These are phyloP conservation scores for Marvania coccoides DNA, from an alignment of 139 green algal genomes.

Conservation along the genomic window DNA sequence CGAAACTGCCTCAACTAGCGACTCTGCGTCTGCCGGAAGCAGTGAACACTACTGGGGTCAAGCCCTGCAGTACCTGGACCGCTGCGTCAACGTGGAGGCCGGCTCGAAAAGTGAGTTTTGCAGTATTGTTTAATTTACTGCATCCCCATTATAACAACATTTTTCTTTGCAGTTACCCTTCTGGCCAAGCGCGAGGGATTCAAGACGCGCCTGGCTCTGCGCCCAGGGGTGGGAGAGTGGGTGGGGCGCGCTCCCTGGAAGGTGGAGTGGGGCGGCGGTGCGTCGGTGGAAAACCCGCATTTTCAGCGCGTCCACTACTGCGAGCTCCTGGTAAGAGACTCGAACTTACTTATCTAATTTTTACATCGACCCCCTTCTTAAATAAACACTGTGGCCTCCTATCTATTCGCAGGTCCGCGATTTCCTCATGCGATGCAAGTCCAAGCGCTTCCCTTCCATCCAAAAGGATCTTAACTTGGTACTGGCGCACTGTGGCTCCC, in stretches of 20 bases:
- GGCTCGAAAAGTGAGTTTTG: conserved; percentile 23
- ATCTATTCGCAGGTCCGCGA: conserved; percentile 41
- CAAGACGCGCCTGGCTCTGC: conserved; percentile 37
- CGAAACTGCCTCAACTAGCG: background rate
- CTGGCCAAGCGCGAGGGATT: conserved; percentile 43
- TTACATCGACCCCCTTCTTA: background rate
- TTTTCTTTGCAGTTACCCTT: conserved; percentile 29
- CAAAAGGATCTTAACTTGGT: conserved; percentile 72
- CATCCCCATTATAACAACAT: background rate
- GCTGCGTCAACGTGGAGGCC: conserved; percentile 9
- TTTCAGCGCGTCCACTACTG: conserved; percentile 79
- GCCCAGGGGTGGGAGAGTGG: conserved; percentile 40
- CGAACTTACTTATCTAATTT: background rate
- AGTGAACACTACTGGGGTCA: conserved; percentile 53
- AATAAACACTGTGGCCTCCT: background rate
- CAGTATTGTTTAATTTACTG: background rate
- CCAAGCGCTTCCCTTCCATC: conserved; percentile 58
- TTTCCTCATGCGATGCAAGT: conserved; percentile 58
- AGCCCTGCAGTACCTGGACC: conserved; percentile 68
- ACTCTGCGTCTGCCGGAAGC: background rate
- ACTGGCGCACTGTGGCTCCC: conserved; percentile 59
- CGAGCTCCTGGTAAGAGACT: conserved; percentile 52
- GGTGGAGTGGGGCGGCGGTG: conserved; percentile 75
- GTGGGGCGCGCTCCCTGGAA: conserved; percentile 59
- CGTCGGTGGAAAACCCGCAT: conserved; percentile 79